phyloP scores from a whole-genome alignment of 192 early-diverging fungal species.

The Coemansia sp. region DNA sequence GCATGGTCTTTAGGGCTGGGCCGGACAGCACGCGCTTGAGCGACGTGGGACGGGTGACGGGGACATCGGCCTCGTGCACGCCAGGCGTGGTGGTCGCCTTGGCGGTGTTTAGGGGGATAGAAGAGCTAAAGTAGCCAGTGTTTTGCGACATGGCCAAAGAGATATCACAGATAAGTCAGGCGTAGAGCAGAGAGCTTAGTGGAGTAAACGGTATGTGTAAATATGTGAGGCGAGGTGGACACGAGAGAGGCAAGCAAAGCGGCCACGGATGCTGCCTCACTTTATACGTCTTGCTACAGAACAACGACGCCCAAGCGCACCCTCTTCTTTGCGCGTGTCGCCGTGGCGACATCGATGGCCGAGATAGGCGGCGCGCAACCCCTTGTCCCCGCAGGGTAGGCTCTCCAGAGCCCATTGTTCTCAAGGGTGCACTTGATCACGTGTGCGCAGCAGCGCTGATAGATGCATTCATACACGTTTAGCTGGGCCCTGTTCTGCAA shows the following conservation, averaged over 20 bases:
- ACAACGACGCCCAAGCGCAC: neutral
- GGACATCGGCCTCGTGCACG: constrained; percentile 33
- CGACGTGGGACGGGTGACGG: constrained; percentile 34
- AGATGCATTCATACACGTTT: constrained; percentile 6
- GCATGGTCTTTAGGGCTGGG: constrained; percentile 52
- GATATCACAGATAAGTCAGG: neutral
- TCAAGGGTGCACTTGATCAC: neutral
- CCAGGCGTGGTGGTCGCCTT: constrained; percentile 50
- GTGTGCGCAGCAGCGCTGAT: constrained; percentile 4
- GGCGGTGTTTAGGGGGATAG: constrained; percentile 48
- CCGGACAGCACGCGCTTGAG: constrained; percentile 55
- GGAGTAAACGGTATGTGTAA: neutral
- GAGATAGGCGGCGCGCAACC: neutral
- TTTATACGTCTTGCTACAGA: neutral
- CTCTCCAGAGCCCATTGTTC: constrained; percentile 2
- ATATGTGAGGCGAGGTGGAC: neutral
- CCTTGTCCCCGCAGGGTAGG: constrained; percentile 5
- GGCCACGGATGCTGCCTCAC: neutral
- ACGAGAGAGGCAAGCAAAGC: neutral
- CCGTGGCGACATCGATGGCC: constrained; percentile 2
- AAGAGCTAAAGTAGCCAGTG: constrained; percentile 51
- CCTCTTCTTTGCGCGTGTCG: neutral
- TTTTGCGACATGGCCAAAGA: constrained; percentile 21
- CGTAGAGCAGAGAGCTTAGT: neutral
- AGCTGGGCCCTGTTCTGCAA: neutral